Base-by-base conservation (phyloP, 768 basidiomycete genomes). In the Crassisporium funariophilum region DNA sequence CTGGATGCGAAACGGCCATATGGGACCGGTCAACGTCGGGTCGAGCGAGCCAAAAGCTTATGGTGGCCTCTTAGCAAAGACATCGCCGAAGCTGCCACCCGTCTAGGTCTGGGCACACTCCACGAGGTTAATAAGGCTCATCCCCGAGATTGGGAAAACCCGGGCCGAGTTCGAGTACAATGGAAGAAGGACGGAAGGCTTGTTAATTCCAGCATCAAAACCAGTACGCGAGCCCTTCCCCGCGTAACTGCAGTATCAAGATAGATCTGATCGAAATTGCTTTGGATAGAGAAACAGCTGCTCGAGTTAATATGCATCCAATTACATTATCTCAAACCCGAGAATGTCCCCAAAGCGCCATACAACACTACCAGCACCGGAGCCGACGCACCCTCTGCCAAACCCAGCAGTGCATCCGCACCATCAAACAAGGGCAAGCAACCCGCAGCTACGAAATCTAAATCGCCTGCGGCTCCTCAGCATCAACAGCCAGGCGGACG, bases 141-240 rank as follows among this genome's bases (percentile, higher is more conserved):
- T 60, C 95, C 95, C 9, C 81, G 91, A 41, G 95, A 99, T 66
- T 99, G 95, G 95, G 95, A 90, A 61, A 99, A 99, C 64, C 95
- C 95, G 0, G 95, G 95, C 7, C 81, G 95, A 19, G 91, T 99
- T 49, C 82, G 92, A 53, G 89, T 98, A 17, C 89, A 89, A 60
- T 91, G 88, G 87, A 92, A 89, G 77, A 86, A 86, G 64, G 86
- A 91, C 49, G 89, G 77, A 2, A 64, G 66, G 40, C 73, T 86
- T 7, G 67, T 87, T 49, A 86, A 91, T 58, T 72, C 78, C 2
- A 60, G 64, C n/a, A 83, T 92, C 59, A 83, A 79, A 70, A 86
- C 84, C 23, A 92, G 90, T 92, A 62, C 56, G 85, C 77, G 33
- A 41, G 11, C n/a, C 15, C 31, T 37, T 24, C 15, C 33, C 17